Base-by-base conservation (phyloP, 2,329 filamentous ascomycete species). In the Ophiosphaerella korrae region DNA sequence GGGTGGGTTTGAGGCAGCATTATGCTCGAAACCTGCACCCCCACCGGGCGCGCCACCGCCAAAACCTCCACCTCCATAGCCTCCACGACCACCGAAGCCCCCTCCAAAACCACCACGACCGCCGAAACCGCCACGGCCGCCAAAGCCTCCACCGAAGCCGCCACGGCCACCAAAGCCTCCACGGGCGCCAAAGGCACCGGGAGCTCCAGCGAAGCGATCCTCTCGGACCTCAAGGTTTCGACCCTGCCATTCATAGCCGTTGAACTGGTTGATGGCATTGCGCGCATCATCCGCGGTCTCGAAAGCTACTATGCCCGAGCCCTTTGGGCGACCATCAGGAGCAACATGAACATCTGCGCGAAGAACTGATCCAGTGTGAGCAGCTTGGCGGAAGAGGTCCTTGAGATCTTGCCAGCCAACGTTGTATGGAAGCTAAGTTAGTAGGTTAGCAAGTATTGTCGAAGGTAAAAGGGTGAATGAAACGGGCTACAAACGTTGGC, bases 391-490 rank as follows among this genome's bases (percentile, higher is more conserved):
- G 83, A 99, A 99, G 63, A 99, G 83, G 76, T 99, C 94, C 80
- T 99, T 99, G 65, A 99, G 80, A 76, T 99, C 94, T 79, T 99
- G 94, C 94, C 94, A 99, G 74, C 94, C 94, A 66, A 96, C 90
- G 61, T 91, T 96, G 80, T 92, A 99, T 16, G 94, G 94, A 65
- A 99, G 89, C 94, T 99, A 77, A 65, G 58, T 49, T 53, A 58
- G 55, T 58, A 43, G 66, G 61, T 70, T 53, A 68, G 63, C 44
- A 59, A 26, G 21, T 21, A 74, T 77, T 52, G 50, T 64, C 57
- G 50, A 48, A 50, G 49, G 46, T 63, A 74, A 21, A 32, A 42
- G 8, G 29, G 18, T n/a, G 21, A 38, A 38, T 45, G 43, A 58
- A 54, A 53, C 53, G 64, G 75, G 75, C 74, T 63, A 95, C 93